phyloP scores from a whole-genome alignment of 345 rosid species.

The Litchi chinensis region DNA sequence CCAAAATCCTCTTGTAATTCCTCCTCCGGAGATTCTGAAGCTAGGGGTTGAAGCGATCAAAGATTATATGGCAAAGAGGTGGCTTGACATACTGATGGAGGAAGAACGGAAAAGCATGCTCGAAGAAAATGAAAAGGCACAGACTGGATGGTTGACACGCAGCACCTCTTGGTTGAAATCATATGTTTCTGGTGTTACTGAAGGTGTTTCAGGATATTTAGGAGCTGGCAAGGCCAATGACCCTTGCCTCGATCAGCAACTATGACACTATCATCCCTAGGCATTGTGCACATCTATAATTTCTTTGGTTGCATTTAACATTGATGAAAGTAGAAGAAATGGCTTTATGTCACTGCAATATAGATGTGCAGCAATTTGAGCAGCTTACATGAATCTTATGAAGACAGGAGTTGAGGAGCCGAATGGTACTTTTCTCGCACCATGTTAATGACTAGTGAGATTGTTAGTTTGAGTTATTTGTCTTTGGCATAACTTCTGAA shows the following conservation, averaged over 20 bases:
- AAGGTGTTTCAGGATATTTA: slow-evolving; percentile 47
- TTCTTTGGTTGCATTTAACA: background rate
- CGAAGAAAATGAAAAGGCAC: slow-evolving; percentile 48
- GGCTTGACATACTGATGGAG: slow-evolving; percentile 67
- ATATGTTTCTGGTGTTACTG: slow-evolving; percentile 44
- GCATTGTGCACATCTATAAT: background rate
- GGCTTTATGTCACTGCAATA: background rate
- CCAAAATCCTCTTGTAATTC: slow-evolving; percentile 71
- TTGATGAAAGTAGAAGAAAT: background rate
- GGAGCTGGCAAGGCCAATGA: slow-evolving; percentile 52
- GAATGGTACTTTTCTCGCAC: background rate
- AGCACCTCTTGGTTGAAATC: slow-evolving; percentile 78
- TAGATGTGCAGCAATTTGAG: background rate
- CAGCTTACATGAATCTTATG: background rate
- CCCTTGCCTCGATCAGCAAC: slow-evolving; percentile 78
- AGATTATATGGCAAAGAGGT: slow-evolving; percentile 74
- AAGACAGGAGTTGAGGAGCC: too few relatives aligned
- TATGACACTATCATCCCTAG: slow-evolving; percentile 31
- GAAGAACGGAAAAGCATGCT: slow-evolving; percentile 58
- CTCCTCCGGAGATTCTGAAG: slow-evolving; percentile 61
- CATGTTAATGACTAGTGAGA: too few relatives aligned
- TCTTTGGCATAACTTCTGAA: background rate
- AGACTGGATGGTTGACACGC: slow-evolving; percentile 78
- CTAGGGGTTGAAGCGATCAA: slow-evolving; percentile 77
- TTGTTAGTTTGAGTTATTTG: too few relatives aligned